Base-by-base conservation (phyloP, 768 basidiomycete species). In the Tricholoma sp. region DNA sequence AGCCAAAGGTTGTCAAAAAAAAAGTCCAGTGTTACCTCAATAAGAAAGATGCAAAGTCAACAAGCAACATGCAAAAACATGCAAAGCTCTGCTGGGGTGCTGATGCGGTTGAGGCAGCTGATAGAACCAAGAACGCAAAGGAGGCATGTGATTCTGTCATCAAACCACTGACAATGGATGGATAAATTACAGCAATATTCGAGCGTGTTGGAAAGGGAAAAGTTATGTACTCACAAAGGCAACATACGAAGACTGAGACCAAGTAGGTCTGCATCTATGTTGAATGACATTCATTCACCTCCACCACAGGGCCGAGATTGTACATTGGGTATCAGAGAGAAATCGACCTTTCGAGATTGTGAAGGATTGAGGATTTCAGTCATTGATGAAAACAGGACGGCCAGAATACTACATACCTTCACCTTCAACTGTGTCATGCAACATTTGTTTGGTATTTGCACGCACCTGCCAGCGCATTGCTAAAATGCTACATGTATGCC, bases 391-490 rank as follows among this genome's bases (percentile, higher is more conserved):
- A 51, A 70, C 68, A 0, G 70, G 69, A 0, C 56, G 68, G 1
- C 73, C 67, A 1, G 61, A 64, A 10, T 63, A 70, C 10, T 69
- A 70, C 50, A 50, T 76, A 41, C 75, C 74, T 0, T 71, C 67
- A 0, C 59, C 61, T 1, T 35, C 60, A 0, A 76, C 71, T 0
- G 64, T 78, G 0, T 66, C 64, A 0, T 54, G 61, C 0, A 71
- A 76, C 57, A 60, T 71, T 0, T 53, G 64, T 46, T 16, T 56
- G 0, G 66, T 74, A 0, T 78, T 75, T 53, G 54, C 14, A 0
- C 12, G 45, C 2, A 52, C 51, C 6, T 47, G 59, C 0, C 29
- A 65, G 6, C 39, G 59, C 1, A 66, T 76, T 27, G 65, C 69
- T 4, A 67, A 66, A 43, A 68, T 72, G 61, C 59, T 71, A 12